A percentile compares a stretch with the other conserved stretches of the same genome.
Conservation (phyloP, 106 monocot genomes). For the Cymbidium sinense region DNA sequence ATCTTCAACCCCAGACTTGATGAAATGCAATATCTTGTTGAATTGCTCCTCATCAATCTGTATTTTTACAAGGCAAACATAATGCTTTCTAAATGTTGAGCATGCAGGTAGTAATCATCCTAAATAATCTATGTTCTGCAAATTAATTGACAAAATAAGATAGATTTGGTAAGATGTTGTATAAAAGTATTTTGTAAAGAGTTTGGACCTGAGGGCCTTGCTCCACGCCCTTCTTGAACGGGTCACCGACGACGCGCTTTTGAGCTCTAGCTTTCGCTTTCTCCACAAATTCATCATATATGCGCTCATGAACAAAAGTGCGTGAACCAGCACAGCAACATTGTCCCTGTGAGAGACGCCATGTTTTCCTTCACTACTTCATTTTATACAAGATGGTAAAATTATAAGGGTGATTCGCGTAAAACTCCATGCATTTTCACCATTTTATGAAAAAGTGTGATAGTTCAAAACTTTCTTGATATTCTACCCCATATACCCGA, state of each 20-base stretch:
- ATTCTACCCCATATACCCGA: too few relatives aligned
- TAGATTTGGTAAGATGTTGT: background rate
- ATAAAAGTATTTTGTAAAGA: background rate
- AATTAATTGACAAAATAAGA: background rate
- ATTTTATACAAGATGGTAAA: background rate
- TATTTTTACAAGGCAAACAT: background rate
- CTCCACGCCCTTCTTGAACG: constrained; percentile 83
- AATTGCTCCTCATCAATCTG: constrained; percentile 88
- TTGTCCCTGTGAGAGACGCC: constrained; percentile 52
- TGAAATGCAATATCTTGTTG: constrained; percentile 63
- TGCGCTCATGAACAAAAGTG: constrained; percentile 80
- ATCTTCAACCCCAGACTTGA: constrained; percentile 49
- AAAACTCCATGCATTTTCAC: too few relatives aligned
- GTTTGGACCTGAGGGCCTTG: constrained; percentile 89
- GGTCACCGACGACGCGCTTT: constrained; percentile 85
- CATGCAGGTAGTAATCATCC: background rate
- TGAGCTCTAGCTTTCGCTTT: constrained; percentile 76
- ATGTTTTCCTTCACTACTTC: background rate
- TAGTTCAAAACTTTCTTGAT: too few relatives aligned
- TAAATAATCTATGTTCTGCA: background rate
- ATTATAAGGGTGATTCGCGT: too few relatives aligned
- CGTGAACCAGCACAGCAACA: constrained; percentile 94
- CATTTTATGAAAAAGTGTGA: too few relatives aligned
- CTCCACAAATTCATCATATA: constrained; percentile 89
- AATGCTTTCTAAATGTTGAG: background rate